Conservation (phyloP, 2,329 filamentous ascomycete genomes). For the Trichoderma sp. region DNA sequence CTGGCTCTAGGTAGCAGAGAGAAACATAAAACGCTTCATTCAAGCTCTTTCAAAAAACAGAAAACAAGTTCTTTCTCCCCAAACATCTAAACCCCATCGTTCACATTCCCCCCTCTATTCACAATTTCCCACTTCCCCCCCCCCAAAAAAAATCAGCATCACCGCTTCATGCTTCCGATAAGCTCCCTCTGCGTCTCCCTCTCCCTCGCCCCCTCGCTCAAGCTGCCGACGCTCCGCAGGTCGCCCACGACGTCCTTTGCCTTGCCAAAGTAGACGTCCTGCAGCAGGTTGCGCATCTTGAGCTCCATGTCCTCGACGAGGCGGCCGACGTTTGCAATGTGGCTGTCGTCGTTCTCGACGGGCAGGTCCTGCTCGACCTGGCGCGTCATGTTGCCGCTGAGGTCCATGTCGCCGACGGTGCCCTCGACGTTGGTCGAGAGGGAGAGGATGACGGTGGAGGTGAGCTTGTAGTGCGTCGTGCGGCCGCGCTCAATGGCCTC, state of each 20-base stretch:
- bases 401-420: constrained; percentile 80
- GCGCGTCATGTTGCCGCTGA: constrained; percentile 96
- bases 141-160: not conserved
- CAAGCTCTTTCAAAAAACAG: not conserved
- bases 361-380: constrained; percentile 91
- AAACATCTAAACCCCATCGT: not conserved
- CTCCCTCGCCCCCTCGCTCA: constrained; percentile 84
- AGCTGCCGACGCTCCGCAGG: constrained; percentile 78
- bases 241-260: constrained; percentile 98
- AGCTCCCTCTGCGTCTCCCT: constrained; percentile 85
- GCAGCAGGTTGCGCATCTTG: constrained; percentile 96
- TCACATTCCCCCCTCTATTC: not conserved
- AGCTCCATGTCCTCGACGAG: constrained; percentile 99
- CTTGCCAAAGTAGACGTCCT: constrained; percentile 99
- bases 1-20: not conserved
- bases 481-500: constrained; percentile 92
- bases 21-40: not conserved
- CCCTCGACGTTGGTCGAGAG: constrained; percentile 62
- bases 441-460: constrained; percentile 91
- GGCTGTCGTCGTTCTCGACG: constrained; percentile 85
- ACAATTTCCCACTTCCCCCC: not conserved
- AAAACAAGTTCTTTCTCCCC: not conserved
- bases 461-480: constrained; percentile 95
- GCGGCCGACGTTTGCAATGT: constrained; percentile 92
- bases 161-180: constrained; percentile 65